Conservation (phyloP, 2,329 filamentous ascomycete species). For the Stemphylium beticola region DNA sequence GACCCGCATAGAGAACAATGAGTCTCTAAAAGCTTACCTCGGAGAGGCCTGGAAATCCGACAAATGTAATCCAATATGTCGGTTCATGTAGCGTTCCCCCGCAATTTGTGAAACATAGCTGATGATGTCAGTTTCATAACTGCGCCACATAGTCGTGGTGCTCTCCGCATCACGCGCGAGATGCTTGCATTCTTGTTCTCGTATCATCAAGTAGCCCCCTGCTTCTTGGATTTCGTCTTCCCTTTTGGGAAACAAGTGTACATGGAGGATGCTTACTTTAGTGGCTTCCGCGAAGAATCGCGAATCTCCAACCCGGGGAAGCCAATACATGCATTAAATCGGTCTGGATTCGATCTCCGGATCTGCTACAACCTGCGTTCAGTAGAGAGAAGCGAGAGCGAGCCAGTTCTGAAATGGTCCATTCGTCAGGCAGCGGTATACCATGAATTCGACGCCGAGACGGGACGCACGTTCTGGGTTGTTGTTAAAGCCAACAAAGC, state of each 20-base stretch:
- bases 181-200: slow-evolving; percentile 28
- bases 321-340: slow-evolving; percentile 30
- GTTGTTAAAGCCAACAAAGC: slow-evolving; percentile 47
- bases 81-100: slow-evolving; percentile 20
- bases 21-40: neutral
- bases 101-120: neutral
- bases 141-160: slow-evolving; percentile 20
- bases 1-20: neutral
- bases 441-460: slow-evolving; percentile 50
- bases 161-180: slow-evolving; percentile 17
- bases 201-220: slow-evolving; percentile 45
- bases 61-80: slow-evolving; percentile 17
- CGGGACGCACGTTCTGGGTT: slow-evolving; percentile 45
- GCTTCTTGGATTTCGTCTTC: slow-evolving; percentile 50
- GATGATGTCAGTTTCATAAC: slow-evolving; percentile 22
- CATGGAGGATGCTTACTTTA: slow-evolving; percentile 46
- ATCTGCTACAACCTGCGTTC: slow-evolving; percentile 52
- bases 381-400: slow-evolving; percentile 32
- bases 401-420: slow-evolving; percentile 39
- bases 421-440: slow-evolving; percentile 48
- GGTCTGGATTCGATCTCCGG: slow-evolving; percentile 47
- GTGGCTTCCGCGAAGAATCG: slow-evolving; percentile 43
- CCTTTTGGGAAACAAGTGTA: slow-evolving; percentile 44
- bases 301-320: slow-evolving; percentile 22
- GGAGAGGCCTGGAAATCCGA: neutral